Conservation (phyloP, 805 yeast genomes). For the Kluyveromyces nonfermentans region DNA sequence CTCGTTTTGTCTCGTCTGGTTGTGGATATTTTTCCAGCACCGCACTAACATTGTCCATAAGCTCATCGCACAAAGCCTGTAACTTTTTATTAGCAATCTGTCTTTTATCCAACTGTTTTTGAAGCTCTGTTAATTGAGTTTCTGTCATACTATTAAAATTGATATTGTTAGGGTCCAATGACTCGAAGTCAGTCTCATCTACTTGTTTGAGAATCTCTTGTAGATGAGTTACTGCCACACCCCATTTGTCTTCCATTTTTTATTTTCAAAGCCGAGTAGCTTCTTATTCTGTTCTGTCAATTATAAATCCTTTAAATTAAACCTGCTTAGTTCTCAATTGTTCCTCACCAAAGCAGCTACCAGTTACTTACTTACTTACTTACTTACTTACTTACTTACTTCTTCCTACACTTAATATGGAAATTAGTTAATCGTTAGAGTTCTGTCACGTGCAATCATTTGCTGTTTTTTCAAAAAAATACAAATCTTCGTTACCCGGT, state of each 20-base stretch:
- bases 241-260: constrained; percentile 57
- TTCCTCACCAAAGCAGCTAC: too few species aligned
- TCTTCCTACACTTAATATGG: too few species aligned
- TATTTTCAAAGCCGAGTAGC: background rate
- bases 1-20: constrained; percentile 17
- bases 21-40: constrained; percentile 6
- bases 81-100: constrained; percentile 2
- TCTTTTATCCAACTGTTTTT: constrained; percentile 27
- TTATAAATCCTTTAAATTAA: too few species aligned
- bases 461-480: background rate
- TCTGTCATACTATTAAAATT: constrained; percentile 27
- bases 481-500: background rate
- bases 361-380: too few species aligned
- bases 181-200: constrained; percentile 44
- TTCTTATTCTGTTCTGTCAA: background rate
- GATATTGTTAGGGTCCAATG: constrained; percentile 20
- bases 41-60: background rate
- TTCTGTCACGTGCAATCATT: background rate
- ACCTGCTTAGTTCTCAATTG: background rate
- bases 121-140: constrained; percentile 29
- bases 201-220: constrained; percentile 61
- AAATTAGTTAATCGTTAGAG: too few species aligned
- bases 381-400: too few species aligned
- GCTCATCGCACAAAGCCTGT: background rate
- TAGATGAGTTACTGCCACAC: constrained; percentile 51